phyloP scores from a whole-genome alignment of 352 stramenopile species.

The Achlya hypogyna region DNA sequence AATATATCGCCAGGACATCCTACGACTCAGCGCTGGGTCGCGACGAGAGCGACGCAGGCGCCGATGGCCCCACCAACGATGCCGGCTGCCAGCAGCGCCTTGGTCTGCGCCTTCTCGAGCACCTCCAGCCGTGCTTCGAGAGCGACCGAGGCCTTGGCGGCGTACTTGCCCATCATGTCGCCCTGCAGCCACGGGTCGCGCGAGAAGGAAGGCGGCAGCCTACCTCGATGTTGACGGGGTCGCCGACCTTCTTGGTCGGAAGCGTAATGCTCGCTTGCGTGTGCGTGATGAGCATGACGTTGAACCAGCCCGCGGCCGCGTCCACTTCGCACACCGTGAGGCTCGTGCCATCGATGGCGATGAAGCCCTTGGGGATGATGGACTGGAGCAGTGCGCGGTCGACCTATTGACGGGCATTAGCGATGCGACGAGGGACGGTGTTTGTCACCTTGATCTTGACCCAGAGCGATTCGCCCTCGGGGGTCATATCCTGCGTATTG shows the following conservation, averaged over 20 bases:
- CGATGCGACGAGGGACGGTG: background rate
- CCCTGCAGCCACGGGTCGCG: constrained; percentile 17
- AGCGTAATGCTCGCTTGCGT: constrained; percentile 97
- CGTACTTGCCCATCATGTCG: constrained; percentile 90
- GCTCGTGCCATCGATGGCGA: constrained; percentile 96
- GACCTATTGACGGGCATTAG: background rate
- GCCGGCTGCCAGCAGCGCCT: constrained; percentile 4
- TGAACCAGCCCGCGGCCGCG: constrained; percentile 87
- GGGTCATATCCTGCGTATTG: constrained; percentile 31
- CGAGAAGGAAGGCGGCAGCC: background rate
- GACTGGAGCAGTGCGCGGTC: constrained; percentile 81
- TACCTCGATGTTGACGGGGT: constrained; percentile 87
- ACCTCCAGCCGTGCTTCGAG: constrained; percentile 49
- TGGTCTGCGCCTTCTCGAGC: constrained; percentile 32
- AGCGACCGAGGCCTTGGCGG: constrained; percentile 56
- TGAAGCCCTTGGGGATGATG: constrained; percentile 91
- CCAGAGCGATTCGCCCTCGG: constrained; percentile 94
- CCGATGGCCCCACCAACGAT: constrained; percentile 19
- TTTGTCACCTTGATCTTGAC: constrained; percentile 77
- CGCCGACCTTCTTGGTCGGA: constrained; percentile 83
- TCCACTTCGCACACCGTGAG: constrained; percentile 95
- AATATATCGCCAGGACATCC: background rate
- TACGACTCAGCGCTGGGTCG: background rate
- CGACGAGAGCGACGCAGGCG: constrained; percentile 5
- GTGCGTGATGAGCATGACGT: constrained; percentile 98